These are phyloP conservation scores for Kodamaea anthophila DNA, from an alignment of 1,139 yeast genomes.

Conservation along the genomic window DNA sequence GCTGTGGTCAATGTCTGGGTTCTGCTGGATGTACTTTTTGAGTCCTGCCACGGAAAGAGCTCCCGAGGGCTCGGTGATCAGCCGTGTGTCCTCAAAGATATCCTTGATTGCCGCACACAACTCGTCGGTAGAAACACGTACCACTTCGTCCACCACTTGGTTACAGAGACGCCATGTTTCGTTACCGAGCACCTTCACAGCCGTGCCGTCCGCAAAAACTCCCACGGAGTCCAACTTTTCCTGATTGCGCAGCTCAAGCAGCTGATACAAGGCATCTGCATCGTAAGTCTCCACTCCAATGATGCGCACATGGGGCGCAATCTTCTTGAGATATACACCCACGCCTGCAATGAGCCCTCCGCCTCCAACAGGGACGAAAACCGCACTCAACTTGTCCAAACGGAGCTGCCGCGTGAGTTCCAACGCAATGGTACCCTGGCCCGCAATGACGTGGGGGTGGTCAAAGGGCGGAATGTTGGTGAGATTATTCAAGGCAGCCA, in stretches of 20 bases:
- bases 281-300: slow-evolving; percentile 96
- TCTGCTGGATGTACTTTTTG: slow-evolving; percentile 65
- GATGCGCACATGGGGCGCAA: slow-evolving; percentile 95
- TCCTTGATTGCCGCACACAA: slow-evolving; percentile 97
- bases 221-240: slow-evolving; percentile 68
- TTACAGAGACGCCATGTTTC: slow-evolving; percentile 83
- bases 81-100: slow-evolving; percentile 90
- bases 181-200: slow-evolving; percentile 83
- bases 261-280: slow-evolving; percentile 83
- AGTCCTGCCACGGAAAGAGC: slow-evolving; percentile 94
- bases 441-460: slow-evolving; percentile 98
- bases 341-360: slow-evolving; percentile 95
- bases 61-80: slow-evolving; percentile 94
- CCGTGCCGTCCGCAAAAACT: slow-evolving; percentile 99
- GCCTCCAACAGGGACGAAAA: slow-evolving; percentile 93
- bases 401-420: slow-evolving; percentile 85
- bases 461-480: slow-evolving; percentile 95
- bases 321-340: slow-evolving; percentile 80
- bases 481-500: slow-evolving; percentile 62
- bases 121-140: slow-evolving; percentile 87
- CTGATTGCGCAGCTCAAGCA: slow-evolving; percentile 53
- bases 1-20: slow-evolving; percentile 69
- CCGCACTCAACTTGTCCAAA: slow-evolving; percentile 71
- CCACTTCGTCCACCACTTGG: slow-evolving; percentile 81
- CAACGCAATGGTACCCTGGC: slow-evolving; percentile 96